Base-by-base conservation (phyloP, 2,329 filamentous ascomycete species). In the Fusarium longipes region DNA sequence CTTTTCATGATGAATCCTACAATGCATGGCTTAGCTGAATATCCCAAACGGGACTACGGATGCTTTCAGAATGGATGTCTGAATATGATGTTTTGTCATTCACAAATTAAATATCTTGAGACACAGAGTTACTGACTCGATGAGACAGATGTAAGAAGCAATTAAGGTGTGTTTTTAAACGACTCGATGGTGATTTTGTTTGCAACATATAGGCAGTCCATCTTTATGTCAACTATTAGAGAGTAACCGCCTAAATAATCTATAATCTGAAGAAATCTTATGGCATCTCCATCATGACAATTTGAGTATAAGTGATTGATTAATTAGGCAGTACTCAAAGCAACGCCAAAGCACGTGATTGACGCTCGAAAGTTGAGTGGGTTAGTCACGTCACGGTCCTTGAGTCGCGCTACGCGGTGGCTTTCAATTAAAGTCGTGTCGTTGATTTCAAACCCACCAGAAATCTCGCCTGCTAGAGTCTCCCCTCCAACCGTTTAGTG, bases 1-100 rank as follows among this genome's bases (percentile, higher is more conserved):
- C 20, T 33, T 56, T 57, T 58, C 17, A 68, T 76, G 75, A 77
- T 77, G 73, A 77, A 70, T 65, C 40, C 43, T 70, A 67, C 33
- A 67, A 72, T 73, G 74, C 74, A 77, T 77, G 75, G 75, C 75
- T 77, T 76, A 76, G 57, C 75, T 77, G 74, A 76, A 74, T 60
- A 54, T 67, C 65, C 65, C 61, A 36, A 56, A 47, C 63, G 62
- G 67, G 64, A 53, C 53, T 45, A 58, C 47, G 62, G 73, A 75
- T 74, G 70, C 63, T 59, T 63, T 15, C 63, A 74, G 65, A 76
- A 75, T 75, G 74, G 66, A 75, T 72, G 51, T 70, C 74, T 77
- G 74, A 76, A 42, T 36, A 20, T 51, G 24, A 39, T 32, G 4
- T 29, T 47, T 29, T 36, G n/a, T 33, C 5, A n/a, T 12, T 24